Conservation (phyloP, 164 flowering plant genomes). For the Paratinospora sagittata region DNA sequence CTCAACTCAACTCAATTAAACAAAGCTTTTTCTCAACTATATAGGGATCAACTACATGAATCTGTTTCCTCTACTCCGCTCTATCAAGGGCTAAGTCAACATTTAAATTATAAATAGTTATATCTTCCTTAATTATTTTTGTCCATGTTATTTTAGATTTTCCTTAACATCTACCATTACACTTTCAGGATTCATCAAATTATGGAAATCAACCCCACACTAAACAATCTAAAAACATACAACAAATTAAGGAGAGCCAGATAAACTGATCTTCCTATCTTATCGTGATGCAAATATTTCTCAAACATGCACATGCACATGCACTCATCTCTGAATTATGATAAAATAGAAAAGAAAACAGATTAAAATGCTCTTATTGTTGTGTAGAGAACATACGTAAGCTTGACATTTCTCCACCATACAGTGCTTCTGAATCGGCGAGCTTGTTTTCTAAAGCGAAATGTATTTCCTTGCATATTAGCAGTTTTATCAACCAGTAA, state of each 20-base stretch:
- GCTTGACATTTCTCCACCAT: conserved; percentile 85
- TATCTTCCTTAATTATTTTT: too few relatives aligned
- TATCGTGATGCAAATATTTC: not conserved
- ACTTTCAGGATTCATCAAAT: not conserved
- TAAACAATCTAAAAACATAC: not conserved
- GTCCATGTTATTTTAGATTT: too few relatives aligned
- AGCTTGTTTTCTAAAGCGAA: conserved; percentile 68
- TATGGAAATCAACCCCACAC: not conserved
- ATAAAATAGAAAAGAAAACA: not conserved
- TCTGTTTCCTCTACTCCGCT: too few relatives aligned
- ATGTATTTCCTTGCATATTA: conserved; percentile 63
- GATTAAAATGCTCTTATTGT: not conserved
- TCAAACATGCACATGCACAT: not conserved
- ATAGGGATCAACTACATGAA: too few relatives aligned
- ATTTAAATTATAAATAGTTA: too few relatives aligned
- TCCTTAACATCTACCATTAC: too few relatives aligned
- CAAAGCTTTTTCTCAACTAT: too few relatives aligned
- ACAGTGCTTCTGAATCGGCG: conserved; percentile 51
- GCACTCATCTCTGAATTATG: not conserved
- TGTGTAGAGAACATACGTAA: conserved; percentile 43
- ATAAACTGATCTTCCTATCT: not conserved
- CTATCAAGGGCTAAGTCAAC: too few relatives aligned
- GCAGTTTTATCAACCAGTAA: conserved; percentile 69
- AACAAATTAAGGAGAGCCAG: not conserved
- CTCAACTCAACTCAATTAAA: too few relatives aligned